Evolutionary conservation across 352 stramenopile species (phyloP).

Genomic region (Thalassiosira mediterranea): DNA sequence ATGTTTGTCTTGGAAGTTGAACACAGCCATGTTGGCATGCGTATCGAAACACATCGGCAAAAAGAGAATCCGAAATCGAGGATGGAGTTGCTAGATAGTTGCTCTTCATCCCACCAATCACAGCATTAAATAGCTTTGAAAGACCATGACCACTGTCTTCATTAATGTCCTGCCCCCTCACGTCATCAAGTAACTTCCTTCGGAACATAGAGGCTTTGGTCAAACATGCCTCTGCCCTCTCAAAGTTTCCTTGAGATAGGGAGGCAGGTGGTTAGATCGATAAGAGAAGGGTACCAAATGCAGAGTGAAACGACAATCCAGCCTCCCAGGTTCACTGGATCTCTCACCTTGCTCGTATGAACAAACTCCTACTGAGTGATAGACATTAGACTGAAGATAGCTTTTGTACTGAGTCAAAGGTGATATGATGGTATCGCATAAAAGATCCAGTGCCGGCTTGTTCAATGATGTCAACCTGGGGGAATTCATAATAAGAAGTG

Average conservation of each 20-base stretch:
- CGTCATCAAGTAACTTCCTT: constrained; percentile 47
- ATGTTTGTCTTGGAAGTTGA: constrained; percentile 33
- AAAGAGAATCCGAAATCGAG: constrained; percentile 16
- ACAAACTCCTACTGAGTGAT: constrained; percentile 50
- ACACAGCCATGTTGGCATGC: constrained; percentile 14
- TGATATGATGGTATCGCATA: constrained; percentile 20
- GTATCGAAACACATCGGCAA: constrained; percentile 29
- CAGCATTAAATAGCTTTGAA: constrained; percentile 25
- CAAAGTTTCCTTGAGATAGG: too few relatives aligned
- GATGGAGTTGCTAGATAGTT: constrained; percentile 7
- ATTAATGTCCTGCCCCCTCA: constrained; percentile 9
- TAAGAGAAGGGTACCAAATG: too few relatives aligned
- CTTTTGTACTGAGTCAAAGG: constrained; percentile 44
- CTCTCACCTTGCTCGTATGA: constrained; percentile 48
- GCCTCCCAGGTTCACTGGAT: too few relatives aligned
- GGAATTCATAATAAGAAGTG: constrained; percentile 44
- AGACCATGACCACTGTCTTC: constrained; percentile 8
- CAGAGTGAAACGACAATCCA: too few relatives aligned
- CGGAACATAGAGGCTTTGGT: constrained; percentile 34
- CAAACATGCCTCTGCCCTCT: constrained; percentile 32
- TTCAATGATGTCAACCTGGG: constrained; percentile 30
- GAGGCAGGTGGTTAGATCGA: too few relatives aligned
- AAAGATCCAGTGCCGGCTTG: constrained; percentile 29
- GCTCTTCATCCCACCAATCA: constrained; percentile 26
- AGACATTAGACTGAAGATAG: constrained; percentile 54